Evolutionary conservation across 176 grass and related monocot genomes (phyloP), one percentile per base, ranked within the genome.

Genomic region (Saccharum officinarum): DNA sequence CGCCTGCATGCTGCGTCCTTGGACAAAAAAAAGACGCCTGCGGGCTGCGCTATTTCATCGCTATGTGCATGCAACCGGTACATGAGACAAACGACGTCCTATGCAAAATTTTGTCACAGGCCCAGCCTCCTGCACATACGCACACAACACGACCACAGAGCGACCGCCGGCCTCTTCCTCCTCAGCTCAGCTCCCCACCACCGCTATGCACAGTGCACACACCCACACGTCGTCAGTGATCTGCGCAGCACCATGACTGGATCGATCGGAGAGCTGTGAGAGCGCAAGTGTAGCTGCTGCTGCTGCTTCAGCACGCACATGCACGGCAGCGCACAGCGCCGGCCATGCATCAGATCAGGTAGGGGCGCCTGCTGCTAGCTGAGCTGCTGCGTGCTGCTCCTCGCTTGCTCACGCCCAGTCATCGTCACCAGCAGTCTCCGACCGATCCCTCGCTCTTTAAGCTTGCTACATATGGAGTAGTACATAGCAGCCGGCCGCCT

Each of bases 61-160:
- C 18, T 57, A 64, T 65, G 62, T 75, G 85, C 76, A 76, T 87
- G 76, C 85, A 80, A 76, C 80, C 69, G 84, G 39, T 57, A 64
- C 84, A 87, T 83, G 75, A 74, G 89, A 87, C 85, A 91, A 83
- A 69, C 80, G 10, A 76, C 69, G 59, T 81, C 61, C 81, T 84
- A 84, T 84, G 77, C 89, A 91, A 87, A 87, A 84, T 44, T 81
- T 84, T 91, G 81, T 91, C 85, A 84, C 62, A 80, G 2, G 33
- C 80, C 75, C 16, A 7, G n/a, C 1, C 12, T 7, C 45, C 68
- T 68, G 74, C 80, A 86, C 79, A 86, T n/a, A 60, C 55, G 22
- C 52, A 71, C 81, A 74, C 68, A 22, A 74, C 68, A 22, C 34
- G 34, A 36, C 63, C 49, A 52, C 57, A 61, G 57, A 61, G 57